Percentiles rank a stretch among this genome's conserved stretches.
These are phyloP conservation scores for Phytophthora meadii DNA, from an alignment of 352 stramenopile genomes.

Conservation along the genomic window DNA sequence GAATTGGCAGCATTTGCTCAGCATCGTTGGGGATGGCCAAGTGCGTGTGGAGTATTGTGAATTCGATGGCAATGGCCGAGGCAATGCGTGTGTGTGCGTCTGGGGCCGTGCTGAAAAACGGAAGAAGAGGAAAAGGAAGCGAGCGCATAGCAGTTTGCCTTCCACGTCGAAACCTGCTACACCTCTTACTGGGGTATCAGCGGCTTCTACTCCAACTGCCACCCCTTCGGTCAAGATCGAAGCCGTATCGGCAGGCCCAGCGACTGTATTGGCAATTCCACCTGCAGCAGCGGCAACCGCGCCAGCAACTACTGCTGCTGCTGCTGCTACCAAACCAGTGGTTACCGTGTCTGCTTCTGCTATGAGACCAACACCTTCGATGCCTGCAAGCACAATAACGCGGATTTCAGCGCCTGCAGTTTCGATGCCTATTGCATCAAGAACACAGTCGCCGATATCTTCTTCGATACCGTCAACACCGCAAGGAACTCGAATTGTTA, in stretches of 20 bases:
- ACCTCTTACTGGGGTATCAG: conserved; percentile 9
- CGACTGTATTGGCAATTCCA: too few relatives aligned
- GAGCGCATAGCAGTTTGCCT: background rate
- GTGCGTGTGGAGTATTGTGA: conserved; percentile 72
- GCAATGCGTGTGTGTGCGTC: conserved; percentile 72
- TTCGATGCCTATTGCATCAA: conserved; percentile 8
- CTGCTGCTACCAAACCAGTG: background rate
- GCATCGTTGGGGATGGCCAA: conserved; percentile 47
- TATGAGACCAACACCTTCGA: background rate
- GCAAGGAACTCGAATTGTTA: background rate
- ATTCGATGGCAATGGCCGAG: conserved; percentile 67
- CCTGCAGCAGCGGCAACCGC: background rate
- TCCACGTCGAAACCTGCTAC: conserved; percentile 4
- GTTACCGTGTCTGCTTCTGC: background rate
- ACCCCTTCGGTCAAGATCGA: background rate
- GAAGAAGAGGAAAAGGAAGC: conserved; percentile 26
- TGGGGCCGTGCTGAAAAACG: conserved; percentile 49
- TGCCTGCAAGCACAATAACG: conserved; percentile 5
- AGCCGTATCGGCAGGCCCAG: background rate
- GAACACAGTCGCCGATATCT: background rate
- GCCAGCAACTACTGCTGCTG: background rate
- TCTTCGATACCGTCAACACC: background rate
- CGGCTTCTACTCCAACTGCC: too few relatives aligned
- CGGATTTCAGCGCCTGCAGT: conserved; percentile 6
- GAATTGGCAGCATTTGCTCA: conserved; percentile 74